Base-by-base conservation (phyloP, 805 yeast genomes). In the Yarrowia bubula region DNA sequence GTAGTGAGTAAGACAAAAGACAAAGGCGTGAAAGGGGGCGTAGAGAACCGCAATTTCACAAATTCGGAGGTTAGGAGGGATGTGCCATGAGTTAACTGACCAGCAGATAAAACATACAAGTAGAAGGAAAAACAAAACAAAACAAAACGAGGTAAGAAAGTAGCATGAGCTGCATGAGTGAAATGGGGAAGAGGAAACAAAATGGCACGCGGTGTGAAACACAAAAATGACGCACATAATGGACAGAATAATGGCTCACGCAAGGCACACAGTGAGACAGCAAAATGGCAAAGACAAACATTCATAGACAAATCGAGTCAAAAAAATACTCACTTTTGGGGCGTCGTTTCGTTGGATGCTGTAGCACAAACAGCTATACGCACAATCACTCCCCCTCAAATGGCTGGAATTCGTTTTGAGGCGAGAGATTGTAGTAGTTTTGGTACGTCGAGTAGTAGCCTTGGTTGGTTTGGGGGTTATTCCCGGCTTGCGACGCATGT, bases 391-490 rank as follows among this genome's bases (percentile, higher is more conserved):
- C 60, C 13, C 60, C 58, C 37, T 51, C 60, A 28, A 51, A 51
- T 7, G 43, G 60, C 61, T 39, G 61, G 17, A 39, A 55, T 38
- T 55, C 61, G 41, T 39, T 41, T 15, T 55, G 61, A 13, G 43
- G 58, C 10, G 61, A 55, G 7, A 55, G 8, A 13, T 55, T 55
- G 61, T 55, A 55, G 47, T 55, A 55, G 46, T 55, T 55, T 55
- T 55, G 61, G 28, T 55, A 55, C 3, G 47, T 17, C 31, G 47
- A n/a, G 14, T 42, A 42, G 14, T 15, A 42, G 15, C 18, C 18
- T 14, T 41, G 44, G 44, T n/a, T 15, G 15, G 47, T 17, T 18
- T 15, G 31, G 32, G 10, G 53, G 39, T 33, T 32, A 35, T 14
- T 13, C 9, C 53, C 39, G 7, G 31, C 14, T 33, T 47, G 53